phyloP scores from a whole-genome alignment of 805 yeast genomes.

The Kuraishia hungarica region DNA sequence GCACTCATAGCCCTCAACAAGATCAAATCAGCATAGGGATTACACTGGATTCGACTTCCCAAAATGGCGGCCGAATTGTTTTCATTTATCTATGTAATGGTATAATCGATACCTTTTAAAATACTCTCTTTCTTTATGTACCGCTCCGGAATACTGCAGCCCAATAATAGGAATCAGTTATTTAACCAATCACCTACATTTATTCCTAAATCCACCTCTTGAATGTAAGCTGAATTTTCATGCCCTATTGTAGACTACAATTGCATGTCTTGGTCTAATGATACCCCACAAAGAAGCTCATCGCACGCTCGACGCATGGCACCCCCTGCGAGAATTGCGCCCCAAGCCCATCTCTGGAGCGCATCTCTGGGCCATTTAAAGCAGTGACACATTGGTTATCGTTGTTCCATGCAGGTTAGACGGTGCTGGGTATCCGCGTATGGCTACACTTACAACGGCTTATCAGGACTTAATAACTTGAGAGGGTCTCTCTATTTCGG shows the following conservation, averaged over 20 bases:
- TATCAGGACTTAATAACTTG: neutral
- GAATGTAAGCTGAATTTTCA: too few species aligned
- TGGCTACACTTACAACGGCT: neutral
- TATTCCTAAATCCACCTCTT: too few species aligned
- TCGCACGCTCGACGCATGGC: neutral
- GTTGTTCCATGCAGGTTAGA: neutral
- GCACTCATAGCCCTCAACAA: neutral
- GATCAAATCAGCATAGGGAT: neutral
- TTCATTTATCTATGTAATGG: neutral
- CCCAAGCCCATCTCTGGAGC: neutral
- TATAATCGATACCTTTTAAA: too few species aligned
- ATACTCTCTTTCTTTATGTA: too few species aligned
- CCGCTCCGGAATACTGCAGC: neutral
- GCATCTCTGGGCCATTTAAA: neutral
- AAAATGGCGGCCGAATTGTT: neutral
- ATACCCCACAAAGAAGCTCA: neutral
- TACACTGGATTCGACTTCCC: neutral
- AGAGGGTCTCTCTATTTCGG: neutral
- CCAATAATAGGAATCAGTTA: too few species aligned
- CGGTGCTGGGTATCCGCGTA: neutral
- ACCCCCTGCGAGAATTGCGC: neutral
- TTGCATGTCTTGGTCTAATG: too few species aligned
- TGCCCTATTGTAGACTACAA: too few species aligned
- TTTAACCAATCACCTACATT: too few species aligned
- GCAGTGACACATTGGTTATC: neutral